Conservation (phyloP, 768 basidiomycete genomes). For the Tricholoma flavovirens region DNA sequence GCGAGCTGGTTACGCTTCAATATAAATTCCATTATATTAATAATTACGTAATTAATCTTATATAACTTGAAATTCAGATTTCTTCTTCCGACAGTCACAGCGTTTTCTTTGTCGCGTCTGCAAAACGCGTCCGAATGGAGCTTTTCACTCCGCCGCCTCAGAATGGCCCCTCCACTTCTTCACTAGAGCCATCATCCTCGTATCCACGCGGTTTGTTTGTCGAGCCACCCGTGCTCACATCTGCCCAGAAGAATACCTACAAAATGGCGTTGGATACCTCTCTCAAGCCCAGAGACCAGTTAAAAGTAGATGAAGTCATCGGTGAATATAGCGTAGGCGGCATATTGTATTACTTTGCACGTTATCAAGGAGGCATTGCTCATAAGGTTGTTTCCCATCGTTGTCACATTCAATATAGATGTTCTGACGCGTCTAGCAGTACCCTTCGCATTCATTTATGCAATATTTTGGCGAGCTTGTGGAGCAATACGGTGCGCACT, state of each 20-base stretch:
- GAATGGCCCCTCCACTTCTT: background rate
- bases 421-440: constrained; percentile 36
- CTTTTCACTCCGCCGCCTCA: constrained; percentile 16
- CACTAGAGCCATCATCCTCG: background rate
- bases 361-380: constrained; percentile 49
- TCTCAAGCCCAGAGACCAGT: constrained; percentile 26
- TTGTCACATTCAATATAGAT: background rate
- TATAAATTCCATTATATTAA: too few species aligned
- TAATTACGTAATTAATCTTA: background rate
- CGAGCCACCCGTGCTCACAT: constrained; percentile 30
- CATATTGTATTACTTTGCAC: constrained; percentile 55
- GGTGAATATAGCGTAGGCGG: constrained; percentile 44
- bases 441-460: constrained; percentile 33
- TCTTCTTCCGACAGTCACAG: background rate
- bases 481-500: constrained; percentile 47
- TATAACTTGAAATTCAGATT: background rate
- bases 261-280: constrained; percentile 28
- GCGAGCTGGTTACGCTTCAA: too few species aligned
- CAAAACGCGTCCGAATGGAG: constrained; percentile 10
- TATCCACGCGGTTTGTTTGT: constrained; percentile 26
- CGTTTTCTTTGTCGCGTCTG: background rate
- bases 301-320: constrained; percentile 43
- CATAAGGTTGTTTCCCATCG: constrained; percentile 39
- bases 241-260: constrained; percentile 37
- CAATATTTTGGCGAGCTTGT: constrained; percentile 40